Percentiles rank a stretch among this genome's conserved stretches.
Evolutionary conservation across 2,329 filamentous ascomycete species (phyloP).

Genomic region (Penicillium sp.): DNA sequence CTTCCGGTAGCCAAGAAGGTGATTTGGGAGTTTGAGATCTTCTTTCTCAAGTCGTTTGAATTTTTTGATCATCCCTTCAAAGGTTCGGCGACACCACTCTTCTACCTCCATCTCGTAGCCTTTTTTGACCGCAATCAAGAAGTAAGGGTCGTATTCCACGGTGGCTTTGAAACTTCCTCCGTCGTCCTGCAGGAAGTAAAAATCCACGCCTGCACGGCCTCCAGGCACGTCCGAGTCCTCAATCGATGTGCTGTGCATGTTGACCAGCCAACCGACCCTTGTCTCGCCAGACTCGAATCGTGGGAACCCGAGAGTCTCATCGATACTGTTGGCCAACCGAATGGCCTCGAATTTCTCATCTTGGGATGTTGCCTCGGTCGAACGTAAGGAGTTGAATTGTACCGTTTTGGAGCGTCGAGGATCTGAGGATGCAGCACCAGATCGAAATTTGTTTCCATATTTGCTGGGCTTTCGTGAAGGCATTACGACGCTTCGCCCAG

Average conservation of each 20-base stretch:
- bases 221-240: constrained; percentile 74
- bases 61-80: constrained; percentile 70
- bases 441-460: constrained; percentile 54
- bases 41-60: constrained; percentile 78
- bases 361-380: constrained; percentile 75
- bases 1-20: constrained; percentile 79
- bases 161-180: constrained; percentile 90
- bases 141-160: constrained; percentile 92
- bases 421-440: constrained; percentile 35
- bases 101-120: constrained; percentile 87
- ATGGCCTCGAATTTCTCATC: constrained; percentile 88
- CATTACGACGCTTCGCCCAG: constrained; percentile 33
- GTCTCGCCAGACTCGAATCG: constrained; percentile 82
- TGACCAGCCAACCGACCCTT: constrained; percentile 85
- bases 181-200: constrained; percentile 90
- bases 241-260: constrained; percentile 81
- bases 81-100: constrained; percentile 77
- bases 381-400: constrained; percentile 61
- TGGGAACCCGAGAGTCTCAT: constrained; percentile 88
- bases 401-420: constrained; percentile 64
- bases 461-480: constrained; percentile 48
- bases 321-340: constrained; percentile 74
- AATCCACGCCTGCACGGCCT: constrained; percentile 83
- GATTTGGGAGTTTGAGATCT: constrained; percentile 89
- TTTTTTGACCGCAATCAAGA: constrained; percentile 79